Evolutionary conservation across 164 flowering plant genomes (phyloP).

Genomic region (Cinnamomum chago): DNA sequence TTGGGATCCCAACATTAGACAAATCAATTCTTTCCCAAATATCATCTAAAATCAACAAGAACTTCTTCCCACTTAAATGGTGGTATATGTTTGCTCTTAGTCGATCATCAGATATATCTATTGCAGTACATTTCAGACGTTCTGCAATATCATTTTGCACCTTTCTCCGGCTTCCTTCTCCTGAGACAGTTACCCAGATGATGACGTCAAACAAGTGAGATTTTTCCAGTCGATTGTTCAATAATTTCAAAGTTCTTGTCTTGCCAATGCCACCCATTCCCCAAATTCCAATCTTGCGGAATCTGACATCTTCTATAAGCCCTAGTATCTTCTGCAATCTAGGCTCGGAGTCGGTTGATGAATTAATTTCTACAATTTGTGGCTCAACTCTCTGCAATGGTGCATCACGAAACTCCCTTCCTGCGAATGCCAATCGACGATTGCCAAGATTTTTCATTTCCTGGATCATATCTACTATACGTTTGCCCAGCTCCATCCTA

Average conservation of each 20-base stretch:
- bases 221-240: background rate
- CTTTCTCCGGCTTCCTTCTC: background rate
- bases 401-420: no score
- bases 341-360: background rate
- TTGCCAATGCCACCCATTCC: constrained; percentile 6
- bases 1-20: background rate
- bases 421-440: no score
- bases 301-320: background rate
- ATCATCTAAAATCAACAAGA: constrained; percentile 2
- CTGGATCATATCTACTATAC: no score
- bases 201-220: background rate
- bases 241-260: background rate
- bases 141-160: background rate
- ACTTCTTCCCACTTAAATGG: background rate
- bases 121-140: background rate
- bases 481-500: no score
- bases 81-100: no score
- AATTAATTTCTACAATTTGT: background rate
- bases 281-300: background rate
- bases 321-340: background rate
- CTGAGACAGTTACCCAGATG: constrained; percentile 6
- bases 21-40: background rate
- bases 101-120: background rate
- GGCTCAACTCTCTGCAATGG: background rate
- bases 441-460: no score